A percentile compares a stretch with the other conserved stretches of the same genome.
These are phyloP conservation scores for Collybia mongolica DNA, from an alignment of 768 basidiomycete species.

Conservation along the genomic window DNA sequence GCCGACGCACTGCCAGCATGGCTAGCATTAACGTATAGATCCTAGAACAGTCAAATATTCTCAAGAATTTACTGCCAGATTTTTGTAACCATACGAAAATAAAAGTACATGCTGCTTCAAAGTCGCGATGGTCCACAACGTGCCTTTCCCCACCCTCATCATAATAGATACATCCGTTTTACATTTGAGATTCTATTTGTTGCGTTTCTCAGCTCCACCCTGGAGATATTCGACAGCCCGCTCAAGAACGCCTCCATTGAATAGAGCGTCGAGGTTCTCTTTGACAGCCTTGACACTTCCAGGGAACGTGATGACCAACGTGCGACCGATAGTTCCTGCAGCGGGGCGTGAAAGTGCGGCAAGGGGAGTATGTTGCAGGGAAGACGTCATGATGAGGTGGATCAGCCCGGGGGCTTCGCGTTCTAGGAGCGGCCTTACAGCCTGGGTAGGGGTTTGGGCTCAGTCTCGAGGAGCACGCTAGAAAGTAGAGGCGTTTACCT, in stretches of 20 bases:
- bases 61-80: too few relatives aligned
- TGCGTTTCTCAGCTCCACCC: conserved; percentile 50
- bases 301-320: conserved; percentile 77
- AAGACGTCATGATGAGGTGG: conserved; percentile 67
- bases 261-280: conserved; percentile 68
- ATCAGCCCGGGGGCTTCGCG: conserved; percentile 73
- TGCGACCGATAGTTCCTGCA: conserved; percentile 66
- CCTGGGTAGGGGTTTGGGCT: conserved; percentile 30
- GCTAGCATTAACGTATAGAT: too few relatives aligned
- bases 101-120: too few relatives aligned
- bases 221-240: conserved; percentile 74
- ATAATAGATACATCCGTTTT: too few relatives aligned
- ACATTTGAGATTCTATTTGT: too few relatives aligned
- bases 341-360: conserved; percentile 84
- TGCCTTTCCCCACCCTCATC: too few relatives aligned
- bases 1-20: too few relatives aligned
- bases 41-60: too few relatives aligned
- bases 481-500: conserved; percentile 41
- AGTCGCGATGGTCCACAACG: too few relatives aligned
- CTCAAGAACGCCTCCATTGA: conserved; percentile 53
- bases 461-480: not conserved
- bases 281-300: conserved; percentile 85
- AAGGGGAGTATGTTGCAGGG: conserved; percentile 71
- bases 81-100: too few relatives aligned
- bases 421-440: conserved; percentile 62